phyloP scores from a whole-genome alignment of 148 eudicot genomes.

The Persicaria maculosa region DNA sequence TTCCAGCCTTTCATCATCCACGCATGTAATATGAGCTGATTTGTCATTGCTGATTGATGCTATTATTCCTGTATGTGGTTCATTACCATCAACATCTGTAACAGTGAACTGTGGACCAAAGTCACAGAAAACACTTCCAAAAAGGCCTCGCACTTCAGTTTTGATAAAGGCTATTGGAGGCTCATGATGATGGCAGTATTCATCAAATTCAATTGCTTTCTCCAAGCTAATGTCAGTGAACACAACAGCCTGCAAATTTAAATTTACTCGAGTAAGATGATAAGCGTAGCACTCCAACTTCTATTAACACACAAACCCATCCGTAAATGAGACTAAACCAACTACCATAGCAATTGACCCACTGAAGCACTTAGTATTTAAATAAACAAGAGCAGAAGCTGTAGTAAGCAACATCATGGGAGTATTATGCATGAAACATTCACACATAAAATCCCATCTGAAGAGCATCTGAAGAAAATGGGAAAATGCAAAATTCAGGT shows the following conservation, averaged over 20 bases:
- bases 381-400: not conserved
- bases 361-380: not conserved
- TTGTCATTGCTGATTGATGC: slow-evolving; percentile 65
- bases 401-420: not conserved
- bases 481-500: not conserved
- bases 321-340: not conserved
- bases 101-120: slow-evolving; percentile 43
- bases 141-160: slow-evolving; percentile 42
- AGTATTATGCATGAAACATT: not conserved
- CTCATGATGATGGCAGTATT: slow-evolving; percentile 35
- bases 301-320: not conserved
- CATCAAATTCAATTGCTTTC: slow-evolving; percentile 38
- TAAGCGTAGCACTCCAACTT: not conserved
- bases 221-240: slow-evolving; percentile 38
- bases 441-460: not conserved
- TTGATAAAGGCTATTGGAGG: slow-evolving; percentile 46
- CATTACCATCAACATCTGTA: slow-evolving; percentile 52
- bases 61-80: slow-evolving; percentile 59
- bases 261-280: not conserved
- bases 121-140: slow-evolving; percentile 43
- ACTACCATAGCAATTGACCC: not conserved
- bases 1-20: slow-evolving; percentile 69
- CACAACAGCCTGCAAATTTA: slow-evolving; percentile 33
- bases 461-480: not conserved
- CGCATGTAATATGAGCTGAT: slow-evolving; percentile 57